Evolutionary conservation across 148 eudicot genomes (phyloP), one percentile per base, ranked within the genome.

Genomic region (Camellia granthamiana): DNA sequence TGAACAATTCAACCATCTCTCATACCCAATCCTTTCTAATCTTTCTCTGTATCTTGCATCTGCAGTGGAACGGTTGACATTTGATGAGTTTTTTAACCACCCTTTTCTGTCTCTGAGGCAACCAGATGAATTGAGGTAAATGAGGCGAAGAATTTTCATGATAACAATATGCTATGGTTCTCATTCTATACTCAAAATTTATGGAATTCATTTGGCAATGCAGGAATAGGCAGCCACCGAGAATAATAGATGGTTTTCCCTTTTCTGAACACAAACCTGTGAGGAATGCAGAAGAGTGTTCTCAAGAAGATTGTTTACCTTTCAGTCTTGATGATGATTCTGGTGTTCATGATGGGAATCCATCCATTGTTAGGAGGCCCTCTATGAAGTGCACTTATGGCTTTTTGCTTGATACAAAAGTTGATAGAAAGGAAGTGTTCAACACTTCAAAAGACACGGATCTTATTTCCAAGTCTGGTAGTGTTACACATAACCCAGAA

Each of bases 1-100:
- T 30, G 38, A 30, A 30, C 38, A 30, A 30, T 30, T 30, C 38
- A 9, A 75, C 55, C 42, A 3, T 75, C 67, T 72, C 59, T 77
- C 49, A 5, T 74, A 19, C 63, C 47, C 47, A 19, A 19, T 65
- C 52, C 69, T 72, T 67, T 73, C n/a, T 74, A 18, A 74, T 44
- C 9, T 56, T 49, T 66, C 38, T 49, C 49, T 13, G 78, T 69
- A 78, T 61, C 70, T 68, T 81, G 80, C 61, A 38, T 84, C 13
- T 76, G 83, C 93, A 94, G 98, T 92, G 78, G 98, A 94, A 78
- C 88, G 98, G 11, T 81, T 94, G 81, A 92, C 98, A 69, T 94
- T 94, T 86, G 96, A 94, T 72, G 98, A 94, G 83, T 92, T 94
- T 83, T 94, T 94, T 80, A 89, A 84, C 83, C 98, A 94, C 82